Conservation (phyloP, 768 basidiomycete species). For the Serendipita sp. region DNA sequence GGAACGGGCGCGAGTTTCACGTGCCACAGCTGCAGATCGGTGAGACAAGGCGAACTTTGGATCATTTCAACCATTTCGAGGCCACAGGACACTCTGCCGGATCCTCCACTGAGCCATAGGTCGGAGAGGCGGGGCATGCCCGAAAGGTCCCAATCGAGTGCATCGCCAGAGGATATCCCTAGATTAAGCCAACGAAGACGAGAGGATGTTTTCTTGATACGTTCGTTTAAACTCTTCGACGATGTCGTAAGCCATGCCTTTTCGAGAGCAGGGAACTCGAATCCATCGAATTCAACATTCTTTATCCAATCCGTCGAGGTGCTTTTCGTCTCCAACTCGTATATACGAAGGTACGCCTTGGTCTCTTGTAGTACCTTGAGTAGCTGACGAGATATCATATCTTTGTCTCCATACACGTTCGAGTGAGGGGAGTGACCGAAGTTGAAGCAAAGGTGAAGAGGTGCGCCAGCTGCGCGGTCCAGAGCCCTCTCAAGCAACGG, state of each 20-base stretch:
- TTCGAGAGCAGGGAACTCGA: background rate
- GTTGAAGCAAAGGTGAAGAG: background rate
- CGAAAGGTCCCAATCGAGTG: background rate
- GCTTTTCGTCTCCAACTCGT: background rate
- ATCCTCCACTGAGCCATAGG: background rate
- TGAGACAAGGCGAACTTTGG: background rate
- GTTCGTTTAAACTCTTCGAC: background rate
- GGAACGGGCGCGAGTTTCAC: background rate
- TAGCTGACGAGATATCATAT: background rate
- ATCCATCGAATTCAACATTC: background rate
- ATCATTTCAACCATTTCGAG: background rate
- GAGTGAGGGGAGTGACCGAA: background rate
- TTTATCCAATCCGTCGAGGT: background rate
- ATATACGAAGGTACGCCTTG: background rate
- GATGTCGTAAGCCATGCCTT: background rate
- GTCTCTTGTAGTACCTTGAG: background rate
- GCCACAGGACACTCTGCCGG: background rate
- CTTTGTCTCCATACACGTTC: background rate
- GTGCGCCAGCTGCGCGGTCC: background rate
- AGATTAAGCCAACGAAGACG: background rate
- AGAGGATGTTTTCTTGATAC: background rate
- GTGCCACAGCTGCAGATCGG: background rate
- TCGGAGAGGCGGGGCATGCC: background rate
- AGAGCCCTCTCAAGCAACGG: background rate
- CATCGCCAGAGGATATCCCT: background rate